Conservation (phyloP, 306 rosid species). For the Vigna hirtella region DNA sequence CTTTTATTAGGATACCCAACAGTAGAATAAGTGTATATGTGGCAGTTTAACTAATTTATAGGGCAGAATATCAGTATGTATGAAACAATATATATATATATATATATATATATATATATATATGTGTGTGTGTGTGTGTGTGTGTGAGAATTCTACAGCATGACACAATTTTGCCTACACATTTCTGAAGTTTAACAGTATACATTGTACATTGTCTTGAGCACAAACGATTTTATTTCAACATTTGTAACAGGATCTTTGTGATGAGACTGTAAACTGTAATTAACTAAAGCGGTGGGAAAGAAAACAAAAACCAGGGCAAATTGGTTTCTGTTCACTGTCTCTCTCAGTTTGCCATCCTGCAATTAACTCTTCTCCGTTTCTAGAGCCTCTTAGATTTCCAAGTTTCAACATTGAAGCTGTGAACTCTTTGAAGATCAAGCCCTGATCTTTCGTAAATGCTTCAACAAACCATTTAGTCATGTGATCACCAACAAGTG, state of each 20-base stretch:
- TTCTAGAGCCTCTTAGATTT: conserved; percentile 54
- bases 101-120: no score
- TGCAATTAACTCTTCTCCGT: conserved; percentile 76
- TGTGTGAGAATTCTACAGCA: no score
- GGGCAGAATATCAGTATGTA: no score
- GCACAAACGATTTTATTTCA: conserved; percentile 42
- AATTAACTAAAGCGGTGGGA: conserved; percentile 28
- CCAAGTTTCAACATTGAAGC: conserved; percentile 80
- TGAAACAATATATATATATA: no score
- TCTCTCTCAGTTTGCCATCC: conserved; percentile 51
- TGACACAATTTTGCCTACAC: no score
- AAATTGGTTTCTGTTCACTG: conserved; percentile 18
- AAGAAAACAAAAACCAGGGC: conserved; percentile 25
- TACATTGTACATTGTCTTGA: background rate
- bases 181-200: no score
- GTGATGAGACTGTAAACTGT: conserved; percentile 20
- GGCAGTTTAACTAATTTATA: no score
- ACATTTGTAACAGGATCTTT: conserved; percentile 24
- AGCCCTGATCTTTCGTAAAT: conserved; percentile 64
- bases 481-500: conserved; percentile 62
- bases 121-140: no score
- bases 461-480: conserved; percentile 73
- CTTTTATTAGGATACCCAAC: no score
- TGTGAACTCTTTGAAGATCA: conserved; percentile 69
- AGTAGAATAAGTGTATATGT: no score